Evolutionary conservation across 1,284 basidiomycete species (phyloP), one percentile per base, ranked within the genome.

Genomic region (Ceratobasidium sp.): DNA sequence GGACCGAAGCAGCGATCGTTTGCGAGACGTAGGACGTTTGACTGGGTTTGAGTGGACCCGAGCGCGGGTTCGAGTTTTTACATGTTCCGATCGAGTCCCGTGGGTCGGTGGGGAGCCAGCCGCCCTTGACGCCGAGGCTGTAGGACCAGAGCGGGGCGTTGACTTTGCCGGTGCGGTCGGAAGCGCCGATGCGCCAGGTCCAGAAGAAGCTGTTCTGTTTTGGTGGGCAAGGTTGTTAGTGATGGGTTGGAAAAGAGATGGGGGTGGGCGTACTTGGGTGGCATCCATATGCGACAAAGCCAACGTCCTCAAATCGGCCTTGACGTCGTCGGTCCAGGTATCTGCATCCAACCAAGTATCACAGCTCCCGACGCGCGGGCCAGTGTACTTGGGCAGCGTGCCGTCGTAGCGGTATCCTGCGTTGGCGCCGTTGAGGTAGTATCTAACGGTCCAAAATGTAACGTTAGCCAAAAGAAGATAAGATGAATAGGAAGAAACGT

Each of bases 81-180:
- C 97, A 98, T 39, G 84, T 85, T 40, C 96, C 96, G 53, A 86
- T 84, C 6, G 94, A 91, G 1, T 85, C 83, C 80, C 95, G 91
- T 61, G 96, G 96, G 86, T 98, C 94, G 7, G 82, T 87, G 10
- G 96, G 96, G 87, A 97, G 93, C 94, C 95, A 98, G n/a, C 95
- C 95, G 58, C 87, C 92, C 81, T 93, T 85, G 64, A 96, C 87
- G 71, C 96, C 97, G 75, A 97, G 93, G 82, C 90, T 87, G 86
- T 97, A 97, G 53, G 94, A 94, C 96, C 96, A 97, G 80, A 93
- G 91, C 6, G 97, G 96, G 68, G 95, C 88, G 84, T 94, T 92
- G 58, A 95, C 89, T 39, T 72, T 77, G 77, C 82, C 82, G 40
- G 82, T 80, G 44, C 78, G 84, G 12, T 88, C 87, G 10, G 93